Conservation (phyloP, 306 rosid genomes). For the Betula pendula region DNA sequence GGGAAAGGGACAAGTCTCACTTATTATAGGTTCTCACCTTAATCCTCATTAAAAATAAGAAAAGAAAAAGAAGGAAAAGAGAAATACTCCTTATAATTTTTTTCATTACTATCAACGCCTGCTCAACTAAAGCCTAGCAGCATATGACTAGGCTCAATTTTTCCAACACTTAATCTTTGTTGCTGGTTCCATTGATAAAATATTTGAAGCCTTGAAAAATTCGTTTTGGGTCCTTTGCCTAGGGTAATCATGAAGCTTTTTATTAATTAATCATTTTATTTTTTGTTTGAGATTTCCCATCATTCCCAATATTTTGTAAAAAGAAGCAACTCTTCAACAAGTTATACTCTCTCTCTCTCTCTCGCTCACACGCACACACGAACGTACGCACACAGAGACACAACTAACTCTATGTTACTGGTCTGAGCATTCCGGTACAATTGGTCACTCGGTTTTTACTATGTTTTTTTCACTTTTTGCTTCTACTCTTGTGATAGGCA, state of each 20-base stretch:
- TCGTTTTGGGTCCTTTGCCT: neutral
- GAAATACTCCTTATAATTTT: neutral
- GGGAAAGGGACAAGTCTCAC: no score
- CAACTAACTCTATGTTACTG: neutral
- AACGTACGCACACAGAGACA: no score
- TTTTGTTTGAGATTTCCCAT: neutral
- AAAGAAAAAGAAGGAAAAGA: neutral
- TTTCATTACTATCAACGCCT: no score
- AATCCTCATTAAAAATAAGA: no score
- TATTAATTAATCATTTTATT: neutral
- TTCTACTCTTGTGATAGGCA: conserved; percentile 50
- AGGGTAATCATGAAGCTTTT: neutral
- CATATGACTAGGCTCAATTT: neutral
- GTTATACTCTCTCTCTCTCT: neutral
- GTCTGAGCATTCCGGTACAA: neutral
- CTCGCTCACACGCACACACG: neutral
- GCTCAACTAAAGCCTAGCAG: neutral
- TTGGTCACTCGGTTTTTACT: neutral
- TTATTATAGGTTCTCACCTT: no score
- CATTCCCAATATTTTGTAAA: neutral
- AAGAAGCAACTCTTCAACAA: neutral
- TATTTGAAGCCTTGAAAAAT: neutral
- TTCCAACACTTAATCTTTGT: neutral
- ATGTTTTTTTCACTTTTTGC: neutral
- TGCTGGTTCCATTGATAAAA: neutral